A percentile compares a stretch with the other conserved stretches of the same genome.
phyloP scores from a whole-genome alignment of 768 basidiomycete genomes.

The Neoboletus subvelutipes region DNA sequence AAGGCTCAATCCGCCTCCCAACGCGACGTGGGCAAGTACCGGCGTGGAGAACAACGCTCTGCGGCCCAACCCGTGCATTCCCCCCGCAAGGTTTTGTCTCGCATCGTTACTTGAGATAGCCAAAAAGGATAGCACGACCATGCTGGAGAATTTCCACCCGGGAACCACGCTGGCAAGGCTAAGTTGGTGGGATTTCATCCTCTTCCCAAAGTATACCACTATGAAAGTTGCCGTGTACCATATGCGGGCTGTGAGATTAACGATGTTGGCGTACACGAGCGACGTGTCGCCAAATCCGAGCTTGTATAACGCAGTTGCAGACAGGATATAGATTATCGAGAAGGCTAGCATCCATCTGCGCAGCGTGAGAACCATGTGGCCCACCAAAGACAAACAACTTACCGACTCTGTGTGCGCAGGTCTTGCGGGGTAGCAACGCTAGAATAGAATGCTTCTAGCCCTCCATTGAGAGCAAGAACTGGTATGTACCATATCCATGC shows the following conservation, averaged over 20 bases:
- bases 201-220: conserved; percentile 43
- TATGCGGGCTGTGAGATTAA: conserved; percentile 63
- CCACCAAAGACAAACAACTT: conserved; percentile 15
- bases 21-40: conserved; percentile 26
- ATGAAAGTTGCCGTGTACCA: conserved; percentile 56
- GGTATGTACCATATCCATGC: conserved; percentile 92
- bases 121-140: conserved; percentile 24
- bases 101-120: conserved; percentile 21
- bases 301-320: conserved; percentile 48
- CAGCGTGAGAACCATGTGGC: conserved; percentile 1
- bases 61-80: conserved; percentile 15
- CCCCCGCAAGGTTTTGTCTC: conserved; percentile 14
- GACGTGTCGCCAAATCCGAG: conserved; percentile 60
- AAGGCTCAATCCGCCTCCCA: conserved; percentile 28
- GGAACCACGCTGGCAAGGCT: conserved; percentile 19
- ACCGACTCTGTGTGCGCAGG: conserved; percentile 68
- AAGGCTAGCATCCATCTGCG: conserved; percentile 75
- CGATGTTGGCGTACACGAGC: conserved; percentile 75
- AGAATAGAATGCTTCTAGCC: conserved; percentile 87
- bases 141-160: conserved; percentile 26
- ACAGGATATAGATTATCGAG: conserved; percentile 63
- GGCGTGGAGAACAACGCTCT: conserved; percentile 20
- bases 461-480: conserved; percentile 84
- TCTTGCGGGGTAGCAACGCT: conserved; percentile 69
- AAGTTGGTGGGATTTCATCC: conserved; percentile 15